Evolutionary conservation across 2,329 filamentous ascomycete species (phyloP).

Genomic region (Colletotrichum trifolii): DNA sequence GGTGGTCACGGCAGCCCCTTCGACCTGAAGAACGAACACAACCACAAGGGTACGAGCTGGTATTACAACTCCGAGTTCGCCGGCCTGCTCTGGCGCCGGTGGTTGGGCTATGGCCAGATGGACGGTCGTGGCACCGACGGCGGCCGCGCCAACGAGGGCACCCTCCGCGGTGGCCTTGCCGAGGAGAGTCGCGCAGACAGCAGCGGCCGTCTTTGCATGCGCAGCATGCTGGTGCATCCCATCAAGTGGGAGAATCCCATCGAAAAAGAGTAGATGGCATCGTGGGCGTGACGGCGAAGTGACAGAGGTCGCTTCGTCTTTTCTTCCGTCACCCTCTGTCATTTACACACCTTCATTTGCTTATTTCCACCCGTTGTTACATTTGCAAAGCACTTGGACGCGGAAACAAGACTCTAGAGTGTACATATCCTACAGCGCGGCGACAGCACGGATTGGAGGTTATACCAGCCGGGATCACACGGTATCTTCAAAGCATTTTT

Average conservation of each 20-base stretch:
- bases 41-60: constrained; percentile 85
- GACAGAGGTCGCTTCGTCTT: too few species aligned
- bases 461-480: constrained; percentile 30
- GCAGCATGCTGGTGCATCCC: constrained; percentile 84
- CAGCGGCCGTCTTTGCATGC: constrained; percentile 79
- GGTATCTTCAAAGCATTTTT: not conserved
- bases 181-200: constrained; percentile 58
- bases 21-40: constrained; percentile 78
- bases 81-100: constrained; percentile 80
- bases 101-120: constrained; percentile 72
- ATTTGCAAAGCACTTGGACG: constrained; percentile 10
- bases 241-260: constrained; percentile 74
- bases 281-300: too few species aligned
- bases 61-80: constrained; percentile 87
- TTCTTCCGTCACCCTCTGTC: not conserved
- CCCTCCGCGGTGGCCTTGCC: constrained; percentile 61
- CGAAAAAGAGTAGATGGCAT: constrained; percentile 46
- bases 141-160: constrained; percentile 60
- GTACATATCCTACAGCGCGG: constrained; percentile 26
- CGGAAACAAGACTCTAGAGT: constrained; percentile 7
- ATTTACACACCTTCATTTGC: not conserved
- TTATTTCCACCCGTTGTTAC: not conserved
- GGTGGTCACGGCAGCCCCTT: constrained; percentile 75
- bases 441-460: constrained; percentile 30
- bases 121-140: constrained; percentile 61